A percentile compares a stretch with the other conserved stretches of the same genome.
These are phyloP conservation scores for Penicillium sp. DNA, from an alignment of 2,329 filamentous ascomycete species.

Conservation along the genomic window DNA sequence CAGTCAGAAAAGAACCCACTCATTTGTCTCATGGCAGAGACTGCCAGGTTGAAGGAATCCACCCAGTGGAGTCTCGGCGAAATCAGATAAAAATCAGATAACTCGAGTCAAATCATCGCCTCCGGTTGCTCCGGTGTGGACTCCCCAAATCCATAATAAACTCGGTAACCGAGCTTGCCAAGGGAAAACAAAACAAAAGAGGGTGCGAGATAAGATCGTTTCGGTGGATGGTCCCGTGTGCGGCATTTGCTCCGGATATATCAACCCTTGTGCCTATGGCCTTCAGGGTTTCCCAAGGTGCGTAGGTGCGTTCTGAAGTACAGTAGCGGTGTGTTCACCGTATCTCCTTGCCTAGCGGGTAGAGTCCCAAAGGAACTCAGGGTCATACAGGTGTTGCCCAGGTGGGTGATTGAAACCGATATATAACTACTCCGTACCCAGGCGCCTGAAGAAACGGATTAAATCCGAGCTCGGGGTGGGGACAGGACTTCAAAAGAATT, in stretches of 20 bases:
- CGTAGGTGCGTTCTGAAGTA: no score
- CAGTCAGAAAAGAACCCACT: constrained; percentile 5
- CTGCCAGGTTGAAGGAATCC: constrained; percentile 13
- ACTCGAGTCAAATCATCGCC: constrained; percentile 19
- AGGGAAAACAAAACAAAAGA: constrained; percentile 1
- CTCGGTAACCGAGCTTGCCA: constrained; percentile 22
- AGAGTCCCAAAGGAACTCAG: no score
- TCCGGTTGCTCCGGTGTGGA: constrained; percentile 8
- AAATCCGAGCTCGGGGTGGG: background rate
- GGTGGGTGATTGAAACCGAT: no score
- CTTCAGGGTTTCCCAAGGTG: no score
- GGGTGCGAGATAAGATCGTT: constrained; percentile 9
- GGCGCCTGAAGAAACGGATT: background rate
- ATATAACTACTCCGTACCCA: no score
- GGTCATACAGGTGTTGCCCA: no score
- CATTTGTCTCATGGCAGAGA: constrained; percentile 3
- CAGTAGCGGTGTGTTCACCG: background rate
- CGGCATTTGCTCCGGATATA: background rate
- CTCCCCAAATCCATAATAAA: constrained; percentile 22
- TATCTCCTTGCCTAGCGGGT: background rate
- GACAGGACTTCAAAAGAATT: background rate
- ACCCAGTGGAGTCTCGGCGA: constrained; percentile 23
- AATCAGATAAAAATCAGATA: constrained; percentile 25
- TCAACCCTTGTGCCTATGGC: no score
- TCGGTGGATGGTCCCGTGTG: background rate